Base-by-base conservation (phyloP, 495 filamentous ascomycete species). In the Daldinia bambusicola region DNA sequence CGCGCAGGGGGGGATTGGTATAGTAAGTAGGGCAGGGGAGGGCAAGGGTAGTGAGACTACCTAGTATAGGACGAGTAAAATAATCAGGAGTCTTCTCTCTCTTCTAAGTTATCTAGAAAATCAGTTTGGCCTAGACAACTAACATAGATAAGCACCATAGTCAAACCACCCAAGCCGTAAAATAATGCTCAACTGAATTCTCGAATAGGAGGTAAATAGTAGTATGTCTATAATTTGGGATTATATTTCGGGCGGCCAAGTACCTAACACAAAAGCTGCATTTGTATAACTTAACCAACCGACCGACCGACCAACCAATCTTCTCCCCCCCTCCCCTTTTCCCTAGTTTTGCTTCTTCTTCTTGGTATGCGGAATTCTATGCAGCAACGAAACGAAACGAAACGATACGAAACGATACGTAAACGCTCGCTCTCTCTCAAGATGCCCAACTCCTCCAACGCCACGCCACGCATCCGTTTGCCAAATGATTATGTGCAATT, bases 371-470 rank as follows among this genome's bases (percentile, higher is more conserved):
- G 50, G 58, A 57, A 63, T 41, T 57, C 59, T 62, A 71, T 58
- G 37, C 38, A 55, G 55, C 68, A 31, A 41, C 50, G 12, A n/a
- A 66, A 62, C 56, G 31, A 41, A 55, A 70, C 41, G 34, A 36
- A 36, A 36, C 34, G 34, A 36, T 2, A 36, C 34, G 34, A 7
- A 36, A 36, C 34, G 34, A 7, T 2, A 36, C 34, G 26, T 26
- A 26, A 26, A 26, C 26, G 26, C 26, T 26, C 26, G 57, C 60
- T 67, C 18, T 43, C 55, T 70, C 67, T 58, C 34, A 52, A 41
- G 38, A 66, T 34, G 51, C 34, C 55, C 55, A 67, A 72, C 64
- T 72, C 69, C 69, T 37, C 60, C 60, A 72, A 72, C 69, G 65
- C 70, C 60, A 72, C 69, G 65, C 70, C 60, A 69, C 61, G 70